Evolutionary conservation across 805 yeast species (phyloP), one percentile per base, ranked within the genome.

Genomic region (Saccharomycopsis fodiens): DNA sequence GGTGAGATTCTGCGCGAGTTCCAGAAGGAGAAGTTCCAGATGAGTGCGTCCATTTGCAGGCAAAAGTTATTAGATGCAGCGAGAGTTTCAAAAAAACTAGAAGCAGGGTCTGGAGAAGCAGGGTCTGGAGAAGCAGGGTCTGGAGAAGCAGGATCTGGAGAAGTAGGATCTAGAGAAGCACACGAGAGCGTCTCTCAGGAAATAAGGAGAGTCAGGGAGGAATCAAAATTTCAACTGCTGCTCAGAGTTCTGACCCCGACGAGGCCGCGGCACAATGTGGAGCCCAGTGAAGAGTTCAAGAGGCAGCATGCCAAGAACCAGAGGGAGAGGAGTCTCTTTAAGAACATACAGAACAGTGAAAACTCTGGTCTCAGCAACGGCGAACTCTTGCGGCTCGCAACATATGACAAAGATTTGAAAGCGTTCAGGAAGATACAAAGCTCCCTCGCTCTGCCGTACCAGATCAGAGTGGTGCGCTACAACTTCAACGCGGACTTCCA

Each of bases 191-290:
- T 12, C 32, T 29, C 32, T 29, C 5, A 17, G 15, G 36, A 32
- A 19, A 10, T 32, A 10, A 15, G 36, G 29, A 32, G 36, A 32
- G n/a, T 12, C 32, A n/a, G n/a, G 13, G 42, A 22, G 7, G 17
- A 19, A 19, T 17, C 8, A 15, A 20, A 23, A 15, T 13, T 19
- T 17, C 21, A 23, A 16, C 19, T 17, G 39, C 35, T 2, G 7
- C 22, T 10, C 17, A 30, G 29, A 3, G 39, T 4, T 25, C 6
- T 7, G 10, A 6, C 29, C 6, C 29, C 29, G 12, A 32, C 8
- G 7, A 21, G 25, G 23, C 31, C 41, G 15, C 23, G 7, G 7
- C 48, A 39, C 13, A 45, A 45, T 27, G 32, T 45, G 12, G 37
- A 19, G 19, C 44, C 48, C n/a, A 32, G 22, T 22, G 44, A 16